phyloP scores from a whole-genome alignment of 371 early-diverging fungal species.

The Neoconidiobolus thromboides region DNA sequence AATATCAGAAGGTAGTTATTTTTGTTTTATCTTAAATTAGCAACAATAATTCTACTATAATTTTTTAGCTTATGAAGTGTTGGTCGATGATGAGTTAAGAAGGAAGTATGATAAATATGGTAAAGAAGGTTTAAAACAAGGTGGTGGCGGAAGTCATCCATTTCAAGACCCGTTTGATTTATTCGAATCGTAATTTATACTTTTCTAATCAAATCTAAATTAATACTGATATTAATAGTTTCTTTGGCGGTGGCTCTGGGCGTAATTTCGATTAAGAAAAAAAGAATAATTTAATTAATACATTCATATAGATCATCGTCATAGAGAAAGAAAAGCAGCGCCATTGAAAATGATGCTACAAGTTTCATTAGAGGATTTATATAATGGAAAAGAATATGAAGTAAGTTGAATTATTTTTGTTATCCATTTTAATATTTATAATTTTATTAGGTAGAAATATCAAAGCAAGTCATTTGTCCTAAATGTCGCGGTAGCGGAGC shows the following conservation, averaged over 20 bases:
- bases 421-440: background rate
- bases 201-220: background rate
- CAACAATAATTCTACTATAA: background rate
- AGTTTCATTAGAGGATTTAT: constrained; percentile 79
- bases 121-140: constrained; percentile 76
- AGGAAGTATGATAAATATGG: constrained; percentile 81
- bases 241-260: constrained; percentile 48
- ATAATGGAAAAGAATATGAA: constrained; percentile 60
- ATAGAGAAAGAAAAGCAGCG: constrained; percentile 60
- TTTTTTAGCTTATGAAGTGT: constrained; percentile 67
- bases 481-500: constrained; percentile 90
- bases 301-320: constrained; percentile 13
- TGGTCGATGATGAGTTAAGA: constrained; percentile 80
- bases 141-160: constrained; percentile 24
- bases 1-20: constrained; percentile 50
- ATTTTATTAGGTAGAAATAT: constrained; percentile 38
- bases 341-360: constrained; percentile 49
- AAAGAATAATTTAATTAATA: background rate
- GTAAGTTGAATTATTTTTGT: constrained; percentile 9
- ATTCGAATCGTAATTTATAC: constrained; percentile 43
- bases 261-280: constrained; percentile 5
- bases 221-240: constrained; percentile 11
- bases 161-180: constrained; percentile 90
- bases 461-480: constrained; percentile 82
- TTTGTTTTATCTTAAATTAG: background rate